Evolutionary conservation across 2,329 filamentous ascomycete species (phyloP).

Genomic region (Kalmusia sp.): DNA sequence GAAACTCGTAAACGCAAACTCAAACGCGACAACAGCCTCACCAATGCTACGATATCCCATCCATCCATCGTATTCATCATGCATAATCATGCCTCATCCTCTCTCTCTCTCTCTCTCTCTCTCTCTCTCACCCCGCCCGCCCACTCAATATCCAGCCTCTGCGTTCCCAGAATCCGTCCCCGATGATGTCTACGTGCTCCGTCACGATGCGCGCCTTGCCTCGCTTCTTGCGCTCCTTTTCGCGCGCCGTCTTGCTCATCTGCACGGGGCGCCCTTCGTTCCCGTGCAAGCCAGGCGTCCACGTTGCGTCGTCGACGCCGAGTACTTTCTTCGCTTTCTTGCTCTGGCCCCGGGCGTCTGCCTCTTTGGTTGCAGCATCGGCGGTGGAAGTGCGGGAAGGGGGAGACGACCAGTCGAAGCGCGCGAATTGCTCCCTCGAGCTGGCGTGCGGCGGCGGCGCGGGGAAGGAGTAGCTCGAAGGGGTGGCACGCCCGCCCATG

Average conservation of each 20-base stretch:
- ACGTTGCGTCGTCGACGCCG: slow-evolving; percentile 18
- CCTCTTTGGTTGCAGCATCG: neutral
- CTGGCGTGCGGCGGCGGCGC: neutral
- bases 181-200: slow-evolving; percentile 92
- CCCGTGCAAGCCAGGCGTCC: slow-evolving; percentile 16
- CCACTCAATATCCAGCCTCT: slow-evolving; percentile 73
- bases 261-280: slow-evolving; percentile 52
- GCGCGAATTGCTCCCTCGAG: neutral
- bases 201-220: slow-evolving; percentile 82
- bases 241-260: slow-evolving; percentile 78
- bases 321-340: neutral
- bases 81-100: neutral
- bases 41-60: no score
- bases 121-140: slow-evolving; percentile 26
- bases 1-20: no score
- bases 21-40: no score
- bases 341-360: slow-evolving; percentile 11
- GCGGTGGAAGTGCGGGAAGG: neutral
- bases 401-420: neutral
- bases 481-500: no score
- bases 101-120: neutral
- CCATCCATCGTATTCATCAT: no score
- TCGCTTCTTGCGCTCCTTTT: slow-evolving; percentile 82
- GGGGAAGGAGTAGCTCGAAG: slow-evolving; percentile 16
- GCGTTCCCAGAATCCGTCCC: slow-evolving; percentile 89